These are phyloP conservation scores for Rhodotorula sp. DNA, from an alignment of 1,284 basidiomycete species.

Conservation along the genomic window DNA sequence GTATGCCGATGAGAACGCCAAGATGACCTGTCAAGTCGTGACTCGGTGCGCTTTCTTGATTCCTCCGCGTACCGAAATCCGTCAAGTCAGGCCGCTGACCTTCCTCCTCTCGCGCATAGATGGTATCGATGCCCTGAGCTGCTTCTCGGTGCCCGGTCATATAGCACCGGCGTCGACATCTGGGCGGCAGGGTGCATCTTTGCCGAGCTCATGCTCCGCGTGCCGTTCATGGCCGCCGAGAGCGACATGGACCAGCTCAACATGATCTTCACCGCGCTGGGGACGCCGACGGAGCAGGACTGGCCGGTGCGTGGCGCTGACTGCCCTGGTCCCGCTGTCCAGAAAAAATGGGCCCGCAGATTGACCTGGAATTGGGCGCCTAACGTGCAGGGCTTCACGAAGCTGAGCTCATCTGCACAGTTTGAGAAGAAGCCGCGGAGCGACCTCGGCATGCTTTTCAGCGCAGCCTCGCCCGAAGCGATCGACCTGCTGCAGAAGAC, in stretches of 20 bases:
- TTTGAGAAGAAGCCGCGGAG: constrained; percentile 73
- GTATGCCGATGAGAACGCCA: constrained; percentile 85
- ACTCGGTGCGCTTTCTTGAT: constrained; percentile 65
- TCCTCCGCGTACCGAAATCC: neutral
- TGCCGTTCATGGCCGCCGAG: constrained; percentile 88
- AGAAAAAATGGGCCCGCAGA: accelerated
- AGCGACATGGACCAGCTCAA: constrained; percentile 95
- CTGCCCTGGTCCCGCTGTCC: neutral
- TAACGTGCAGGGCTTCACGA: constrained; percentile 73
- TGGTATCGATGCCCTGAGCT: constrained; percentile 98
- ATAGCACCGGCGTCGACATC: constrained; percentile 83
- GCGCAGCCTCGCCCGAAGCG: constrained; percentile 82
- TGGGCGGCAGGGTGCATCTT: constrained; percentile 97
- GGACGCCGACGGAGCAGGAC: constrained; percentile 91
- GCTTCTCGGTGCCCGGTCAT: constrained; percentile 82
- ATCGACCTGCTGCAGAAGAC: constrained; percentile 79
- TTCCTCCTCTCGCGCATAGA: constrained; percentile 53
- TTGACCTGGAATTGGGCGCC: neutral
- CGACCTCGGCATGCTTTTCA: constrained; percentile 80
- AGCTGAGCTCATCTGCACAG: constrained; percentile 83
- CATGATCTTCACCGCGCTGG: constrained; percentile 89
- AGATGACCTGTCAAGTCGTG: constrained; percentile 98
- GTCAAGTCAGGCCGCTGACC: neutral
- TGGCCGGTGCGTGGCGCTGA: constrained; percentile 72
- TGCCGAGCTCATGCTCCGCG: constrained; percentile 92